Evolutionary conservation across 2,329 filamentous ascomycete species (phyloP).

Genomic region (Chaetothyriales sp.): DNA sequence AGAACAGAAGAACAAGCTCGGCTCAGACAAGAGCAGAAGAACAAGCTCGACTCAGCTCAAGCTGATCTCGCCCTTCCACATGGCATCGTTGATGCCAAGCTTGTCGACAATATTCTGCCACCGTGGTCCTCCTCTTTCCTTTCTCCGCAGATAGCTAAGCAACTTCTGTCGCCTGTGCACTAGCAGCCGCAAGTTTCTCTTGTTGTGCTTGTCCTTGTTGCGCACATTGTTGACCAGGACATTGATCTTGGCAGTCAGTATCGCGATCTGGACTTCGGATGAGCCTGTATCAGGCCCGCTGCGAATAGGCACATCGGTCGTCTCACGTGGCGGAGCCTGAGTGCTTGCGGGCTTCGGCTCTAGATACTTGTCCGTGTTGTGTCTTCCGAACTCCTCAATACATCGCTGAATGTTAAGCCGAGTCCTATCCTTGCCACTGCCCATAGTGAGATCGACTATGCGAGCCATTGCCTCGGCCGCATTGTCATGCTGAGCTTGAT

Average conservation of each 20-base stretch:
- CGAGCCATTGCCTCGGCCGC: constrained; percentile 62
- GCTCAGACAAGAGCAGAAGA: neutral
- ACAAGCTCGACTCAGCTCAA: constrained; percentile 23
- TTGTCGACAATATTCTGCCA: constrained; percentile 77
- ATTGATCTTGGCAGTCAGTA: constrained; percentile 85
- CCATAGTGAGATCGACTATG: constrained; percentile 64
- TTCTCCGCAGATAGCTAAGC: constrained; percentile 68
- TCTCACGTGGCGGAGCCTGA: constrained; percentile 2
- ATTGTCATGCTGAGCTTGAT: constrained; percentile 43
- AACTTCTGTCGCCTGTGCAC: constrained; percentile 83
- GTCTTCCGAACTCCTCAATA: constrained; percentile 75
- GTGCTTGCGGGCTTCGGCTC: constrained; percentile 40
- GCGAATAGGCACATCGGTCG: constrained; percentile 31
- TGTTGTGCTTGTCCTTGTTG: constrained; percentile 80
- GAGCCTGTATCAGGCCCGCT: constrained; percentile 88
- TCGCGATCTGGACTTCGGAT: constrained; percentile 93
- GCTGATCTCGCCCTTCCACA: constrained; percentile 80
- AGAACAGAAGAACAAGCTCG: neutral
- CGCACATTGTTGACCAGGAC: constrained; percentile 59
- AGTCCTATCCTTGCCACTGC: constrained; percentile 60
- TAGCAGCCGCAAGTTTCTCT: constrained; percentile 70
- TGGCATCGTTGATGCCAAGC: constrained; percentile 71
- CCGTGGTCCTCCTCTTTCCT: constrained; percentile 78
- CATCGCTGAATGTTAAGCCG: constrained; percentile 74
- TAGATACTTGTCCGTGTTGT: constrained; percentile 64